Conservation (phyloP, 1,139 yeast species). For the Taiozyma sp. region DNA sequence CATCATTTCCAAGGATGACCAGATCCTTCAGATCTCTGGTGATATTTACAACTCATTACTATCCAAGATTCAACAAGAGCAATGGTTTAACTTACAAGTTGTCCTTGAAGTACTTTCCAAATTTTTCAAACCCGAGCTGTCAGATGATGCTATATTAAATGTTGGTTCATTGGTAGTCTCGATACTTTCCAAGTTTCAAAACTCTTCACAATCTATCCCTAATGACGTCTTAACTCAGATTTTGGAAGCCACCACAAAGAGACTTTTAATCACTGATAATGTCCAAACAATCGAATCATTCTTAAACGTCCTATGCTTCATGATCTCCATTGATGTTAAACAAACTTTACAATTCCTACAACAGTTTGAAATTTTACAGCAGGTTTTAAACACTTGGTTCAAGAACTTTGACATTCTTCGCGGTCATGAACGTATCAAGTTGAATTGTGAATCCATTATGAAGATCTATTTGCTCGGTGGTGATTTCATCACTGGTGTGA, state of each 20-base stretch:
- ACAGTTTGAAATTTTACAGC: constrained; percentile 31
- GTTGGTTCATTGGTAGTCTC: constrained; percentile 68
- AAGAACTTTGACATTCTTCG: constrained; percentile 75
- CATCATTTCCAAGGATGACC: constrained; percentile 63
- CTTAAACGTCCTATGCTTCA: constrained; percentile 69
- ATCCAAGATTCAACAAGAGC: constrained; percentile 45
- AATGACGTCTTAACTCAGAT: constrained; percentile 52
- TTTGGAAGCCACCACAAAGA: constrained; percentile 65
- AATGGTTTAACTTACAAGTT: constrained; percentile 43
- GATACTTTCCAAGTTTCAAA: constrained; percentile 50
- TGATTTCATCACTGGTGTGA: constrained; percentile 37
- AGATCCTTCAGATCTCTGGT: constrained; percentile 72
- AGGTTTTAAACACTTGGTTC: constrained; percentile 73
- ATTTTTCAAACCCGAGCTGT: constrained; percentile 64
- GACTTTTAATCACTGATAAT: constrained; percentile 63
- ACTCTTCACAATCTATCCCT: constrained; percentile 30
- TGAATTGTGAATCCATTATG: constrained; percentile 68
- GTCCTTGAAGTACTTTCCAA: constrained; percentile 62
- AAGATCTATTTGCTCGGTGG: constrained; percentile 50
- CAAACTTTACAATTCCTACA: constrained; percentile 60
- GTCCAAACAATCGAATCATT: constrained; percentile 73
- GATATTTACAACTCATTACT: constrained; percentile 66
- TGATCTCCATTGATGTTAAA: constrained; percentile 56
- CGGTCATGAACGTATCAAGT: constrained; percentile 65
- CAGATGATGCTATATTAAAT: constrained; percentile 77